These are phyloP conservation scores for Magnusiomyces suaveolens DNA, from an alignment of 1,139 yeast species.

Conservation along the genomic window DNA sequence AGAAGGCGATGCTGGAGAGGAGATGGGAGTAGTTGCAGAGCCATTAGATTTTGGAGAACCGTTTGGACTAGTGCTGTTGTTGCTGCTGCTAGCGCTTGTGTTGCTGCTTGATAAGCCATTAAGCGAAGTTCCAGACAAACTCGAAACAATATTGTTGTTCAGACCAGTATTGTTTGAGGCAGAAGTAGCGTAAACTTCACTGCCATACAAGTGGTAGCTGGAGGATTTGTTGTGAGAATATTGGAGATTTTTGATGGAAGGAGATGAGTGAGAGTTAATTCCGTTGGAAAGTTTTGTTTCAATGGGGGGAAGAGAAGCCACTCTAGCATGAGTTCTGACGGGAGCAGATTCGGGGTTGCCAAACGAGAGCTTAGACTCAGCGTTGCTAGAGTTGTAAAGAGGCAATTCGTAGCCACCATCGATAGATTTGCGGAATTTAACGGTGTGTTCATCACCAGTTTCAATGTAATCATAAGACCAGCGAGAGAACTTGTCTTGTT, in stretches of 20 bases:
- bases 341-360: slow-evolving; percentile 2
- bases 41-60: neutral
- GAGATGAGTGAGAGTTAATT: neutral
- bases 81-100: neutral
- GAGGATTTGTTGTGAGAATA: neutral
- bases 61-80: neutral
- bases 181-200: slow-evolving; percentile 2
- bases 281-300: slow-evolving; percentile 12
- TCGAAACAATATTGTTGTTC: neutral
- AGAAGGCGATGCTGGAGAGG: neutral
- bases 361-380: neutral
- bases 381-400: slow-evolving; percentile 3
- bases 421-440: slow-evolving; percentile 28
- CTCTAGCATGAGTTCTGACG: slow-evolving; percentile 5
- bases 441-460: slow-evolving; percentile 27
- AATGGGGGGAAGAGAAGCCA: slow-evolving; percentile 13
- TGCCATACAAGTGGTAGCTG: slow-evolving; percentile 1
- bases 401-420: slow-evolving; percentile 27
- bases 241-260: neutral
- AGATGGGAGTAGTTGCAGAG: neutral
- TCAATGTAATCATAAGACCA: slow-evolving; percentile 61
- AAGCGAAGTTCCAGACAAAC: neutral
- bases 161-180: neutral
- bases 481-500: slow-evolving; percentile 57
- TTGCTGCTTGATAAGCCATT: neutral